Percentiles rank a stretch among this genome's conserved stretches.
Conservation (phyloP, 2,329 filamentous ascomycete genomes). For the Clonostachys solani region DNA sequence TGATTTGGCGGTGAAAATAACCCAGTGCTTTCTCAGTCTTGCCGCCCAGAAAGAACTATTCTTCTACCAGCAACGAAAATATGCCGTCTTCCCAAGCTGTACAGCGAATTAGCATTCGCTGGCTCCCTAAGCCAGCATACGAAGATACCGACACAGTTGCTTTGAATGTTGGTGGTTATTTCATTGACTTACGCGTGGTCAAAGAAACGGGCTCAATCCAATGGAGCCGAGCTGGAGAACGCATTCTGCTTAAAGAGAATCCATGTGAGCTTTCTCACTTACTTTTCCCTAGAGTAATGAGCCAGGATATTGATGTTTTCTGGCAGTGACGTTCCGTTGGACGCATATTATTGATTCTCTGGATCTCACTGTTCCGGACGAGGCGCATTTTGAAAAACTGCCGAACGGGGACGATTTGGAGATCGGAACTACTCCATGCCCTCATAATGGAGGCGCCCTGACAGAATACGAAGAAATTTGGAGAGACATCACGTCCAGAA, state of each 20-base stretch:
- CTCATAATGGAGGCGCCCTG: constrained; percentile 6
- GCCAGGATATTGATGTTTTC: background rate
- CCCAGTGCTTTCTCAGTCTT: too few relatives aligned
- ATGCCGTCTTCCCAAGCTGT: constrained; percentile 7
- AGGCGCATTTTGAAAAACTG: constrained; percentile 11
- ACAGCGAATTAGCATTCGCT: constrained; percentile 14
- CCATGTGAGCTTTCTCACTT: constrained; percentile 5
- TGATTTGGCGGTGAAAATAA: too few relatives aligned
- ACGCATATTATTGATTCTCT: constrained; percentile 15
- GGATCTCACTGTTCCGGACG: constrained; percentile 8
- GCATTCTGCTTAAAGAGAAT: constrained; percentile 7
- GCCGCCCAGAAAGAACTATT: too few relatives aligned
- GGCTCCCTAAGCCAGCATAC: constrained; percentile 11
- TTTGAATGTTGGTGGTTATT: constrained; percentile 15
- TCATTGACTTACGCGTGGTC: constrained; percentile 9
- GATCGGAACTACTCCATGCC: constrained; percentile 7
- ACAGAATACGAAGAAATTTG: constrained; percentile 13
- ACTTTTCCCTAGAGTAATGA: background rate
- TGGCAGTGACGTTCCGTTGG: constrained; percentile 12
- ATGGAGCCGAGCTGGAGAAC: constrained; percentile 14
- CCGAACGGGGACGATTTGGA: constrained; percentile 14
- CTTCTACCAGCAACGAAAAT: too few relatives aligned
- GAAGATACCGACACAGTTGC: constrained; percentile 14
- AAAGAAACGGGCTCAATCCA: constrained; percentile 7
- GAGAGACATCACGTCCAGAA: constrained; percentile 10